Conservation (phyloP, 768 basidiomycete species). For the Pisolithus marmoratus region DNA sequence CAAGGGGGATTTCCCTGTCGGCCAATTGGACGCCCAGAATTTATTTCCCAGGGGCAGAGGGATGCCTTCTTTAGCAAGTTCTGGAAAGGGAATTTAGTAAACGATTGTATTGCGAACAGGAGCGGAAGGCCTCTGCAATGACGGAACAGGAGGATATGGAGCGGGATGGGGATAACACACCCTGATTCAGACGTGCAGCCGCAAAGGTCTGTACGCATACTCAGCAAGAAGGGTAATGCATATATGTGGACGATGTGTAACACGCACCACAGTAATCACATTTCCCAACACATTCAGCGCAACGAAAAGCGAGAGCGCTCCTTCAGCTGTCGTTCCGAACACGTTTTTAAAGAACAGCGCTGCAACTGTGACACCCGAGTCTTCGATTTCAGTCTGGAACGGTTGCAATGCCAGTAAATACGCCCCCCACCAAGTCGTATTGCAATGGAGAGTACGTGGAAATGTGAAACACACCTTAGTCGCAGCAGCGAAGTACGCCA, state of each 20-base stretch:
- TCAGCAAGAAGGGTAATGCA: not conserved
- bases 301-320: slow-evolving; percentile 51
- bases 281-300: slow-evolving; percentile 34
- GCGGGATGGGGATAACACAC: slow-evolving; percentile 11
- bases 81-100: slow-evolving; percentile 16
- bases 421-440: slow-evolving; percentile 36
- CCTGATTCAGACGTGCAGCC: slow-evolving; percentile 48
- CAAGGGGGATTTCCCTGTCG: slow-evolving; percentile 50
- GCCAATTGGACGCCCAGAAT: slow-evolving; percentile 62
- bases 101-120: too few relatives aligned
- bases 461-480: slow-evolving; percentile 12
- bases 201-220: slow-evolving; percentile 38
- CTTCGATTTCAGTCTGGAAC: too few relatives aligned
- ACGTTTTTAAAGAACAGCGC: slow-evolving; percentile 55
- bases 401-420: too few relatives aligned
- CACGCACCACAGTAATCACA: slow-evolving; percentile 26
- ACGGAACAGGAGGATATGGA: too few relatives aligned
- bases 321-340: slow-evolving; percentile 47
- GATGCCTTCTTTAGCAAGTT: slow-evolving; percentile 57
- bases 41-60: too few relatives aligned
- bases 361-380: too few relatives aligned
- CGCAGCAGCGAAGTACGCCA: too few relatives aligned
- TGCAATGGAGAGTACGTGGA: not conserved
- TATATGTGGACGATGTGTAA: not conserved
- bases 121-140: not conserved